A percentile compares a stretch with the other conserved stretches of the same genome.
These are phyloP conservation scores for Penicillium soppii DNA, from an alignment of 495 filamentous ascomycete species.

Conservation along the genomic window DNA sequence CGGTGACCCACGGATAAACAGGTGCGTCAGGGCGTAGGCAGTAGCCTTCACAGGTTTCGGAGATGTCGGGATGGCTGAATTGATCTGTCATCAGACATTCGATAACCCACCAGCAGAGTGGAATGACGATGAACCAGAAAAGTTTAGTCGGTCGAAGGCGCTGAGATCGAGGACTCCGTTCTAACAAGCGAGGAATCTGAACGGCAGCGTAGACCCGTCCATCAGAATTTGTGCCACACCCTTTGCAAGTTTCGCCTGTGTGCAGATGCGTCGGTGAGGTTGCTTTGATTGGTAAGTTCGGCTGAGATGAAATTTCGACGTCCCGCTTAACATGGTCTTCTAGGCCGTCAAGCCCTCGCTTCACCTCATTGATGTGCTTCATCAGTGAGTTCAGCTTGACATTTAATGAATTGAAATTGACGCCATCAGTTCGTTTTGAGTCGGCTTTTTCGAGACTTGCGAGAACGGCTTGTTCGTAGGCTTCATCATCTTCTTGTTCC, in stretches of 20 bases:
- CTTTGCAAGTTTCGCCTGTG: constrained; percentile 22
- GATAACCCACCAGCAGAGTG: constrained; percentile 54
- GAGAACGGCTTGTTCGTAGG: constrained; percentile 34
- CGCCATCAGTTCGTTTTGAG: constrained; percentile 37
- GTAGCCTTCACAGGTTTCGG: constrained; percentile 45
- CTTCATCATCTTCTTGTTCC: constrained; percentile 32
- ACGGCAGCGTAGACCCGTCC: constrained; percentile 42
- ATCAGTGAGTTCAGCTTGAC: constrained; percentile 57
- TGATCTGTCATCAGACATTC: constrained; percentile 60
- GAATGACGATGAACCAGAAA: constrained; percentile 49
- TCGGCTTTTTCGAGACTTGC: constrained; percentile 34
- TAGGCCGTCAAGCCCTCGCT: constrained; percentile 63
- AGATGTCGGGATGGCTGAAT: constrained; percentile 58
- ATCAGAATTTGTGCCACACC: constrained; percentile 25
- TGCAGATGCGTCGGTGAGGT: constrained; percentile 9
- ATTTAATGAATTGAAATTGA: constrained; percentile 59
- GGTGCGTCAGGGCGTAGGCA: constrained; percentile 49
- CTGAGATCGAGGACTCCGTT: constrained; percentile 36
- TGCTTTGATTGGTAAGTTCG: constrained; percentile 8
- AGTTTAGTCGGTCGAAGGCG: constrained; percentile 55
- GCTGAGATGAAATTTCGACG: constrained; percentile 19
- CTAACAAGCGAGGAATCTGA: constrained; percentile 60
- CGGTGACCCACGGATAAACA: constrained; percentile 43
- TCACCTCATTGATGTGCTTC: constrained; percentile 63
- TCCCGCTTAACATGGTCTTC: constrained; percentile 56